phyloP scores from a whole-genome alignment of 2,329 filamentous ascomycete species.

The Trichoderma sp. region DNA sequence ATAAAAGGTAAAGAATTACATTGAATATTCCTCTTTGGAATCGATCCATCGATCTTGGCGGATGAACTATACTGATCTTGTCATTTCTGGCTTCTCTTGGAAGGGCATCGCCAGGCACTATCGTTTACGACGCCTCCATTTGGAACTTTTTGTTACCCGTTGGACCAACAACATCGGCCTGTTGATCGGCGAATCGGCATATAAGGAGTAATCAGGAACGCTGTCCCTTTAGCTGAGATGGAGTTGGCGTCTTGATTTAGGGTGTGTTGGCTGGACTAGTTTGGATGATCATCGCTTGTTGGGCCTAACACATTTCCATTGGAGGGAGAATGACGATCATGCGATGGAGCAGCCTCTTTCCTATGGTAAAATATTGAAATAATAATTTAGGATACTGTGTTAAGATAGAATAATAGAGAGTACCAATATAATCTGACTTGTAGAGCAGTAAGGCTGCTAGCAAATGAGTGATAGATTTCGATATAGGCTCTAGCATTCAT shows the following conservation, averaged over 20 bases:
- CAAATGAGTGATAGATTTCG: neutral
- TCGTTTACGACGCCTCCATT: neutral
- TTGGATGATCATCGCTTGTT: neutral
- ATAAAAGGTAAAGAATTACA: neutral
- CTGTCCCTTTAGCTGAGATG: neutral
- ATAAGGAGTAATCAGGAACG: neutral
- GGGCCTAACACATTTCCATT: neutral
- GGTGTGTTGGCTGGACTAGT: neutral
- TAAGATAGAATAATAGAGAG: neutral
- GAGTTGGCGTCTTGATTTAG: neutral
- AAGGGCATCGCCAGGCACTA: neutral
- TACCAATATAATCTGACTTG: neutral
- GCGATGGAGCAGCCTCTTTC: neutral
- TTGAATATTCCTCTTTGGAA: neutral
- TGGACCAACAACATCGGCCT: neutral
- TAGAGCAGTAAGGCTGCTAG: neutral
- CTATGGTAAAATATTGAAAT: neutral
- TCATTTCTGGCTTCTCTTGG: neutral
- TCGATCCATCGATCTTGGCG: neutral
- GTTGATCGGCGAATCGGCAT: neutral
- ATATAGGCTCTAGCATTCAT: neutral
- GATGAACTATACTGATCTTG: neutral
- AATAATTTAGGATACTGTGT: too few relatives aligned
- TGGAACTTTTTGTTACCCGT: neutral
- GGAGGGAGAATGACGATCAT: neutral